Evolutionary conservation across 2,329 filamentous ascomycete genomes (phyloP).

Genomic region (Chrysosphaeria jannelii): DNA sequence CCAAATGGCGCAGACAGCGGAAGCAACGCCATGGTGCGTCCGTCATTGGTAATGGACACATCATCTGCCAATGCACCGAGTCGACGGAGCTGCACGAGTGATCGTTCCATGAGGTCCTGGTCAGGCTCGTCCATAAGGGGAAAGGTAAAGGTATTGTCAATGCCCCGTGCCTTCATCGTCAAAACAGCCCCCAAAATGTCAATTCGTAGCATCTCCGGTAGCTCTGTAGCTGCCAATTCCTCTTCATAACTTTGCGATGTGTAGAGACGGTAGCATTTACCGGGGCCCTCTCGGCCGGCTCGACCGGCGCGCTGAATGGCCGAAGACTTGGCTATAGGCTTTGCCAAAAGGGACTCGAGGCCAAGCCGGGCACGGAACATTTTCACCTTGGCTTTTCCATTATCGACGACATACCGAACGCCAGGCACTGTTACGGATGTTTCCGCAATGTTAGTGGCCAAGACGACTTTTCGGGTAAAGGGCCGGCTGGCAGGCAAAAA

Average conservation of each 20-base stretch:
- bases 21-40: conserved; percentile 50
- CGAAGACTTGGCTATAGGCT: conserved; percentile 76
- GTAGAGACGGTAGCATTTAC: conserved; percentile 73
- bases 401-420: conserved; percentile 72
- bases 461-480: conserved; percentile 62
- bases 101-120: conserved; percentile 49
- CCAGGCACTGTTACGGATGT: conserved; percentile 90
- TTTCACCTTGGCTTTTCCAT: conserved; percentile 82
- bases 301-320: conserved; percentile 76
- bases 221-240: conserved; percentile 35
- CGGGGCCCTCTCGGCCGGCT: conserved; percentile 72
- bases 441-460: conserved; percentile 95
- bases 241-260: conserved; percentile 45
- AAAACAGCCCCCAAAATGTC: conserved; percentile 66
- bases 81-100: conserved; percentile 48
- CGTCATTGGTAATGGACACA: conserved; percentile 43
- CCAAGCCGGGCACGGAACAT: conserved; percentile 62
- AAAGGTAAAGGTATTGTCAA: conserved; percentile 55
- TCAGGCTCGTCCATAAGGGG: conserved; percentile 64
- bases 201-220: conserved; percentile 71
- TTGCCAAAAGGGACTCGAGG: conserved; percentile 69
- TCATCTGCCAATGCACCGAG: conserved; percentile 45
- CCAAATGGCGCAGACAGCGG: conserved; percentile 59
- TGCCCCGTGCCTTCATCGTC: conserved; percentile 77
- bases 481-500: conserved; percentile 44